Evolutionary conservation across 192 early-diverging fungal species (phyloP), one percentile per base, ranked within the genome.

Genomic region (Coemansia sp.): DNA sequence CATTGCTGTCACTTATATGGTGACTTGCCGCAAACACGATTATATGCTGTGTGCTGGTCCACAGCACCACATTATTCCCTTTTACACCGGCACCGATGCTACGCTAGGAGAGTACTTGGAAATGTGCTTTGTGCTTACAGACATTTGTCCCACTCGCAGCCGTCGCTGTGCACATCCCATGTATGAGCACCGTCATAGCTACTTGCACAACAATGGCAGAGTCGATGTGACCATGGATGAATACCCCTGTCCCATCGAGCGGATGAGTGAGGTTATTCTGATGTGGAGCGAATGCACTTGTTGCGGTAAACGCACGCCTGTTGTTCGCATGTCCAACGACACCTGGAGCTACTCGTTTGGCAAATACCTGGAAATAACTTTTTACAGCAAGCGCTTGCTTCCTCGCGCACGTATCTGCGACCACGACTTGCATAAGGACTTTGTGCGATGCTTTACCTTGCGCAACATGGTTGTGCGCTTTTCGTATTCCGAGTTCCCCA

Each of bases 261-360:
- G 84, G 6, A 78, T 88, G 81, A 83, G 84, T 50, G 82, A 92
- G 37, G 77, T 75, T 40, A 88, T 97, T 26, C 65, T 93, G 31
- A 94, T 95, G 91, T 99, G 93, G 93, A 87, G 83, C 57, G 76
- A 78, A 50, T 99, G 96, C 71, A 83, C 80, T 48, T 59, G 84
- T 7, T 97, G 94, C 72, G 30, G 79, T 1, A 79, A 79, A 20
- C 63, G 72, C 11, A 94, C 93, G 0, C 91, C 87, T 0, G 79
- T 84, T 0, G 79, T 88, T 0, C 82, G 82, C 14, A 88, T 99
- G 81, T 89, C 92, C 0, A 87, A 88, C 21, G 88, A 91, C 39
- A 84, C 91, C 15, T 93, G 90, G 88, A 89, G 91, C 41, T 95
- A 92, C 60, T 99, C 96, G 9, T 95, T 97, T 80, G 96, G 94